A percentile compares a stretch with the other conserved stretches of the same genome.
Evolutionary conservation across 768 basidiomycete species (phyloP).

Genomic region (Neoboletus subvelutipes): DNA sequence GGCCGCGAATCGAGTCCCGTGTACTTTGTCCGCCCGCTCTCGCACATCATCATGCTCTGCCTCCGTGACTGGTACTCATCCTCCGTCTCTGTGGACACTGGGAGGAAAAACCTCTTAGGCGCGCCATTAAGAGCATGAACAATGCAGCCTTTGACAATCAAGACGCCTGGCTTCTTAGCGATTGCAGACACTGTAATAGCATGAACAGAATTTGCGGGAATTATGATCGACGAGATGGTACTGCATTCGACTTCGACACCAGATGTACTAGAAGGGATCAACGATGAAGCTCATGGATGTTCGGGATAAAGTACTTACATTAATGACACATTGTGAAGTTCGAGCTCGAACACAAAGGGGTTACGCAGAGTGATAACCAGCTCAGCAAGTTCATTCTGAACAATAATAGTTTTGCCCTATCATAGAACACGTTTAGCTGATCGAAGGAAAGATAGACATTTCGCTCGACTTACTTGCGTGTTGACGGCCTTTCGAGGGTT

Average conservation of each 20-base stretch:
- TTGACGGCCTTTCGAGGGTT: slow-evolving; percentile 72
- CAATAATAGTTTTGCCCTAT: slow-evolving; percentile 63
- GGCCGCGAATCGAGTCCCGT: slow-evolving; percentile 69
- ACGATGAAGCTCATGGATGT: background rate
- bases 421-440: background rate
- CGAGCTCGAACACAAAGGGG: slow-evolving; percentile 89
- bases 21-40: slow-evolving; percentile 70
- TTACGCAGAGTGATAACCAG: slow-evolving; percentile 85
- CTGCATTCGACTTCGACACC: slow-evolving; percentile 74
- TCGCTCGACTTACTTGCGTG: slow-evolving; percentile 48
- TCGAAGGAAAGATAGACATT: background rate
- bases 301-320: slow-evolving; percentile 50
- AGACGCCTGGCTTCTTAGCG: slow-evolving; percentile 60
- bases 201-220: slow-evolving; percentile 77
- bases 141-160: slow-evolving; percentile 75
- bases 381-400: slow-evolving; percentile 82
- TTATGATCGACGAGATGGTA: slow-evolving; percentile 52
- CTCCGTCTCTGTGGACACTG: slow-evolving; percentile 69
- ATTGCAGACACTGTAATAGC: slow-evolving; percentile 68
- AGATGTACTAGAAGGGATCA: slow-evolving; percentile 59
- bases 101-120: slow-evolving; percentile 70
- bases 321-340: slow-evolving; percentile 75
- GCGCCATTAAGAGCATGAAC: slow-evolving; percentile 75
- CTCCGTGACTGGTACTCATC: slow-evolving; percentile 57
- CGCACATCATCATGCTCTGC: slow-evolving; percentile 61